These are phyloP conservation scores for Pseudocercospora fijiensis DNA, from an alignment of 2,329 filamentous ascomycete genomes.

Conservation along the genomic window DNA sequence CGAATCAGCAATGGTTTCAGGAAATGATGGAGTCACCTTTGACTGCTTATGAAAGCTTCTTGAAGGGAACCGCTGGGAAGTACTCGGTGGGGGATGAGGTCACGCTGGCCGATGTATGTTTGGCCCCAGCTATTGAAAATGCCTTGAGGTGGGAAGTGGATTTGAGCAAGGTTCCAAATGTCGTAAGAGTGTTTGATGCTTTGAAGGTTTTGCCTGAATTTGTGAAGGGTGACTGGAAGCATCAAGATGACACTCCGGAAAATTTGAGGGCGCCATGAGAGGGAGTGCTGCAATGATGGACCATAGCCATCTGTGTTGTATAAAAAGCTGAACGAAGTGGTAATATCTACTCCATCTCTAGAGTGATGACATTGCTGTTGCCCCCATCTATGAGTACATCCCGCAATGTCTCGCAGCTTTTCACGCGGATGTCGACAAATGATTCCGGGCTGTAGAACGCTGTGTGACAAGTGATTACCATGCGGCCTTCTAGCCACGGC, in stretches of 20 bases:
- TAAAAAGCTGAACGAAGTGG: neutral
- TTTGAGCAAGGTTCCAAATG: conserved; percentile 6
- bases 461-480: conserved; percentile 37
- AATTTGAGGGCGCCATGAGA: neutral
- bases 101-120: conserved; percentile 13
- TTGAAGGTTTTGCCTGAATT: conserved; percentile 5
- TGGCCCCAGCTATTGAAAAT: conserved; percentile 14
- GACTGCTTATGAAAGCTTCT: conserved; percentile 4
- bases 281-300: neutral
- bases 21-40: conserved; percentile 2
- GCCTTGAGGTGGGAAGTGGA: conserved; percentile 15
- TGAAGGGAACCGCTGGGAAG: conserved; percentile 4
- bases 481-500: conserved; percentile 45
- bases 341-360: conserved; percentile 28
- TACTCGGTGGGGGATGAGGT: conserved; percentile 11
- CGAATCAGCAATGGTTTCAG: conserved; percentile 3
- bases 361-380: conserved; percentile 30
- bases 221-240: conserved; percentile 6
- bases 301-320: neutral
- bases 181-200: conserved; percentile 10
- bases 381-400: conserved; percentile 32
- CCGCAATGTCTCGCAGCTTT: conserved; percentile 33
- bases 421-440: conserved; percentile 32
- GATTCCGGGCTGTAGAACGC: conserved; percentile 34
- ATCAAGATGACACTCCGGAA: conserved; percentile 16